Evolutionary conservation across 1,284 basidiomycete species (phyloP), one percentile per base, ranked within the genome.

Genomic region (Chondrostereum purpureum): DNA sequence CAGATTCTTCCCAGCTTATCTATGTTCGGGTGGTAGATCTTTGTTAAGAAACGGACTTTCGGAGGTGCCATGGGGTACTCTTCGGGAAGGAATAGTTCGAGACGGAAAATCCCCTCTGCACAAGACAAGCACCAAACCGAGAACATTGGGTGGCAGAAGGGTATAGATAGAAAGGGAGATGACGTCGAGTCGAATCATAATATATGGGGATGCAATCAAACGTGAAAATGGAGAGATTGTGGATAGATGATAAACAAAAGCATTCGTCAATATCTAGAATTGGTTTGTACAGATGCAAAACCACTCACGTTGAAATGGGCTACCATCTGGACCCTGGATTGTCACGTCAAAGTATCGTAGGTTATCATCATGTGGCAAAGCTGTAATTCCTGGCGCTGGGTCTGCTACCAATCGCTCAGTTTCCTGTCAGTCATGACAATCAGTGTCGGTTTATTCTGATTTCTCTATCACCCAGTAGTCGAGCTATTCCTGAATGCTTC

Each of bases 41-140:
- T 97, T 63, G 95, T 99, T 58, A 91, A 93, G 74, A 99, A 99
- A 53, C 96, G 81, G 47, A 99, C 96, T 70, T 98, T 99, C 22
- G 96, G 96, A 0, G 96, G 94, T 43, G 88, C 89, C 95, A 99
- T 98, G 1, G 95, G 95, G 67, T 99, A 99, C 63, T 98, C 95
- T 65, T 98, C 95, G 1, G 96, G 94, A 37, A 99, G 73, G 72
- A 98, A 99, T 39, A 99, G 75, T 68, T 99, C 96, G 24, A 98
- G 77, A 59, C 86, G 89, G 74, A 99, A 99, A 13, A 88, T 72
- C 19, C 96, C 96, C 57, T 84, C 94, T 96, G 44, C 14, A 42
- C 35, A 21, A 12, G 13, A 5, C 23, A 41, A 4, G 39, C 16
- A n/a, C n/a, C n/a, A n/a, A n/a, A n/a, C n/a, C n/a, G n/a, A n/a